phyloP scores from a whole-genome alignment of 2,329 filamentous ascomycete species.

The Zarea fungicola region DNA sequence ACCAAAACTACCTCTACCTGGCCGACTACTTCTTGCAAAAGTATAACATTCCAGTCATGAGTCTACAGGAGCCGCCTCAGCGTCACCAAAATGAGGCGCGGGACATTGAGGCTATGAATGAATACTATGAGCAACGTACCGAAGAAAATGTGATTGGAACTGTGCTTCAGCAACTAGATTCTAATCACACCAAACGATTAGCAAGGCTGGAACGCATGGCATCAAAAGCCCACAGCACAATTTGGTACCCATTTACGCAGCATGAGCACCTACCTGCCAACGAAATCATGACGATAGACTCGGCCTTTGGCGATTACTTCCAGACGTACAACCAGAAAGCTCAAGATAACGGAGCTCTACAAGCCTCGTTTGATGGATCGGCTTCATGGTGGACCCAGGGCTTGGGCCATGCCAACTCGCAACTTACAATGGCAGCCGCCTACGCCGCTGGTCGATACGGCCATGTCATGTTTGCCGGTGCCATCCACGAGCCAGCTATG shows the following conservation, averaged over 20 bases:
- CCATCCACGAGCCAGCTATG: conserved; percentile 73
- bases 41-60: conserved; percentile 51
- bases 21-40: conserved; percentile 59
- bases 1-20: conserved; percentile 65
- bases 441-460: conserved; percentile 80
- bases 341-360: conserved; percentile 36
- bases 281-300: conserved; percentile 72
- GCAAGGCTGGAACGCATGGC: conserved; percentile 57
- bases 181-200: conserved; percentile 52
- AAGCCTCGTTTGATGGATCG: conserved; percentile 73
- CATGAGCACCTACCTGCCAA: conserved; percentile 58
- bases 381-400: conserved; percentile 93
- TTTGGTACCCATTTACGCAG: conserved; percentile 88
- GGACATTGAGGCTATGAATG: conserved; percentile 53
- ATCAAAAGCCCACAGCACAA: conserved; percentile 52
- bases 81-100: conserved; percentile 32
- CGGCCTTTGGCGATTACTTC: conserved; percentile 73
- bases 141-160: conserved; percentile 32
- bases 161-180: conserved; percentile 47
- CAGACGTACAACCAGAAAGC: conserved; percentile 43
- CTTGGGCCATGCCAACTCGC: conserved; percentile 71
- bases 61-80: conserved; percentile 55
- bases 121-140: conserved; percentile 56
- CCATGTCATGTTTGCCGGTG: conserved; percentile 81
- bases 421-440: conserved; percentile 67